Percentiles rank a stretch among this genome's conserved stretches.
Conservation (phyloP, 2,329 filamentous ascomycete genomes). For the Lasiodiplodia gonubiensis region DNA sequence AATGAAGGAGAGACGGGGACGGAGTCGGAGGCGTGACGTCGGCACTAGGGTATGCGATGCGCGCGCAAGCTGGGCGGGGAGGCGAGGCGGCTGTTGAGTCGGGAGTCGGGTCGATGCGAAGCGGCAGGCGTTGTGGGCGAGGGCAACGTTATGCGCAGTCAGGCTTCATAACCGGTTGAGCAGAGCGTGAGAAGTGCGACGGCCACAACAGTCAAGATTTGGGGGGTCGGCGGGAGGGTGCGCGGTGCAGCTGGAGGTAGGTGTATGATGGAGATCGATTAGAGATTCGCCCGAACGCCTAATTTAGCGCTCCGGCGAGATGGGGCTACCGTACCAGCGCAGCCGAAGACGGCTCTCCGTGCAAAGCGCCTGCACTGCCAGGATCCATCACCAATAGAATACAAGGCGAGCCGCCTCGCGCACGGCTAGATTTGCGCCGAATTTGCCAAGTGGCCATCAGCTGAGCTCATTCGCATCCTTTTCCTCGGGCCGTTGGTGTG, state of each 20-base stretch:
- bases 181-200: slow-evolving; percentile 10
- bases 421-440: background rate
- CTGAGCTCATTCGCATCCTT: slow-evolving; percentile 22
- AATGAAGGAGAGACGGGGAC: slow-evolving; percentile 27
- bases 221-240: slow-evolving; percentile 26
- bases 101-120: slow-evolving; percentile 20
- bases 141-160: slow-evolving; percentile 4
- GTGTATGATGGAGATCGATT: slow-evolving; percentile 29
- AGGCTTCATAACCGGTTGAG: slow-evolving; percentile 19
- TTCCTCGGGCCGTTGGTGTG: slow-evolving; percentile 2
- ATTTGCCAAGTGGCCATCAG: slow-evolving; percentile 19
- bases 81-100: slow-evolving; percentile 5
- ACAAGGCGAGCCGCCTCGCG: slow-evolving; percentile 14
- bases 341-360: slow-evolving; percentile 20
- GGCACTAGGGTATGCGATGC: slow-evolving; percentile 15
- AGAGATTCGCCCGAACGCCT: slow-evolving; percentile 29
- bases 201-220: slow-evolving; percentile 22
- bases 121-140: slow-evolving; percentile 14
- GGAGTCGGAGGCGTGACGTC: slow-evolving; percentile 9
- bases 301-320: slow-evolving; percentile 26
- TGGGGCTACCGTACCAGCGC: slow-evolving; percentile 13
- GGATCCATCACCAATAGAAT: slow-evolving; percentile 17
- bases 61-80: slow-evolving; percentile 16
- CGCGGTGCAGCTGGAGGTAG: slow-evolving; percentile 27
- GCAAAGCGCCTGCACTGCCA: slow-evolving; percentile 17